Conservation (phyloP, 176 grass and related monocot genomes). For the Phoenix dactylifera region DNA sequence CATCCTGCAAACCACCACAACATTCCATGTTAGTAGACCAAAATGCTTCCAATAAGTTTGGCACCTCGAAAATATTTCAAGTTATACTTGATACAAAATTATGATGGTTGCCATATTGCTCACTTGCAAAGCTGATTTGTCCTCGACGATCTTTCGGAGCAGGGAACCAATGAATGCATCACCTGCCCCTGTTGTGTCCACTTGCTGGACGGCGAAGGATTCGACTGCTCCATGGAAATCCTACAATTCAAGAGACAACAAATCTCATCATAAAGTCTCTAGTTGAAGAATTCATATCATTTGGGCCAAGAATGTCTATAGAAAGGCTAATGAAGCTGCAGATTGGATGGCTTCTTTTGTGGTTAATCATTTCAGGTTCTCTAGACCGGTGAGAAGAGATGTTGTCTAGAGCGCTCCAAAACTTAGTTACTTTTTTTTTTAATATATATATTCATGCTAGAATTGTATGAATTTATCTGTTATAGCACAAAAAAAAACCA, state of each 20-base stretch:
- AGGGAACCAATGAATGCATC: constrained; percentile 4
- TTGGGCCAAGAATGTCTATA: no score
- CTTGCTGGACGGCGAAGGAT: constrained; percentile 63
- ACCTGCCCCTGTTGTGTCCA: constrained; percentile 44
- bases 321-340: no score
- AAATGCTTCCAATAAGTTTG: no score
- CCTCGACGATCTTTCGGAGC: neutral
- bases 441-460: no score
- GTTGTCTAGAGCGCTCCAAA: no score
- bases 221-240: constrained; percentile 61
- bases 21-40: no score
- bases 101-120: neutral
- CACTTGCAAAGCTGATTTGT: constrained; percentile 2
- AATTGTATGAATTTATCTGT: no score
- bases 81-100: neutral
- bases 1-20: constrained; percentile 3
- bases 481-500: neutral
- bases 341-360: no score
- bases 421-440: no score
- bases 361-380: no score
- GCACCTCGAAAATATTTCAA: neutral
- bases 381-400: no score
- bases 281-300: neutral
- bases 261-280: neutral
- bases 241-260: constrained; percentile 25